These are phyloP conservation scores for Colletotrichum sp. DNA, from an alignment of 2,329 filamentous ascomycete genomes.

Conservation along the genomic window DNA sequence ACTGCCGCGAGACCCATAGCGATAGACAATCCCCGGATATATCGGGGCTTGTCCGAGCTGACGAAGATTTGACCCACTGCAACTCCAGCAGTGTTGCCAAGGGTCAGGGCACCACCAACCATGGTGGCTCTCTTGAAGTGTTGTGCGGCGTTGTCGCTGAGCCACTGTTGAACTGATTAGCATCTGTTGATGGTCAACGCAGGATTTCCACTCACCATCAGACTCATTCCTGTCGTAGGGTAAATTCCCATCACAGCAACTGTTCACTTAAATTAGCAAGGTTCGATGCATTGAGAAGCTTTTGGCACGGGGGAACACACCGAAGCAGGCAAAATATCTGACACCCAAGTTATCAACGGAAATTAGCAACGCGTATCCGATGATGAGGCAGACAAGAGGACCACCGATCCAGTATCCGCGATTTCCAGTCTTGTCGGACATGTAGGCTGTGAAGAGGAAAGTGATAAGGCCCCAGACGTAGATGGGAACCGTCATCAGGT, in stretches of 20 bases:
- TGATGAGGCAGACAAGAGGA: slow-evolving; percentile 27
- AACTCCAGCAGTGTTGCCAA: slow-evolving; percentile 53
- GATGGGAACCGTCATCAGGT: slow-evolving; percentile 39
- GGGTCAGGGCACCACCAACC: slow-evolving; percentile 49
- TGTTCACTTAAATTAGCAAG: background rate
- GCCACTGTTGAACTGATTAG: slow-evolving; percentile 37
- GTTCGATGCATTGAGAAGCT: slow-evolving; percentile 23
- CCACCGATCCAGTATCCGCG: slow-evolving; percentile 28
- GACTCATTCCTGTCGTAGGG: background rate
- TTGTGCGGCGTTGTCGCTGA: slow-evolving; percentile 51
- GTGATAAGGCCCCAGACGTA: slow-evolving; percentile 29
- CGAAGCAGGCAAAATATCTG: slow-evolving; percentile 36
- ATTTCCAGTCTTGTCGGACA: slow-evolving; percentile 28
- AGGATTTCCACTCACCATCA: background rate
- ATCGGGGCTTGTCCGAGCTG: slow-evolving; percentile 29
- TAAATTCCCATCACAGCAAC: slow-evolving; percentile 26
- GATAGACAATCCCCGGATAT: slow-evolving; percentile 32
- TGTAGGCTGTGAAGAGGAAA: slow-evolving; percentile 27
- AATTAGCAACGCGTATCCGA: slow-evolving; percentile 32
- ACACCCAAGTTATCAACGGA: slow-evolving; percentile 31
- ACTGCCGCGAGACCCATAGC: slow-evolving; percentile 30
- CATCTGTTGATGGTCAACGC: background rate
- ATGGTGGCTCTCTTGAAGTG: slow-evolving; percentile 53
- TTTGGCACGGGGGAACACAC: background rate
- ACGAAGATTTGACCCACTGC: slow-evolving; percentile 51